Evolutionary conservation across 1,284 basidiomycete genomes (phyloP).

Genomic region (Baeospora myosura): DNA sequence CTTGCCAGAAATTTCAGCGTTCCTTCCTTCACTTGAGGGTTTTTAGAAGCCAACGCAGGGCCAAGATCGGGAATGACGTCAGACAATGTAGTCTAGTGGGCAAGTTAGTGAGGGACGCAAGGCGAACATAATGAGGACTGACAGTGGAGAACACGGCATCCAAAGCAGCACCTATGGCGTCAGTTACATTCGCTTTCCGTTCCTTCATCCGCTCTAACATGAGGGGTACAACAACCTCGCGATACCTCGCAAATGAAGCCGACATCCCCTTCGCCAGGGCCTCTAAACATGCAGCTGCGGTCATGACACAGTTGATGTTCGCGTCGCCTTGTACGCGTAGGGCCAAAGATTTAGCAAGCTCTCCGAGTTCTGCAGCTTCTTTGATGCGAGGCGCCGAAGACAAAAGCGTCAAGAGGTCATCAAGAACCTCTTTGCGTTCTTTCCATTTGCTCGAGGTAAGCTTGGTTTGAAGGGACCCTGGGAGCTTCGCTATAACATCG

Average conservation of each 20-base stretch:
- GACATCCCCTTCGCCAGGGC: conserved; percentile 81
- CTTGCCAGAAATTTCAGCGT: conserved; percentile 85
- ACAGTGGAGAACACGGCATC: conserved; percentile 89
- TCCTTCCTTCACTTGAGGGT: conserved; percentile 95
- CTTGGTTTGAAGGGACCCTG: conserved; percentile 64
- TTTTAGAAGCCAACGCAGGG: conserved; percentile 80
- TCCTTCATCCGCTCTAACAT: conserved; percentile 94
- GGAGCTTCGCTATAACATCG: conserved; percentile 70
- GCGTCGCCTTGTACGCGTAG: conserved; percentile 83
- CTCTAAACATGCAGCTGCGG: conserved; percentile 82
- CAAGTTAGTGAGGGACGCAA: conserved; percentile 13
- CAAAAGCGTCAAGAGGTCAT: conserved; percentile 74
- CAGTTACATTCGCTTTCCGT: conserved; percentile 85
- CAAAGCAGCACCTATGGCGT: conserved; percentile 80
- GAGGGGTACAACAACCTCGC: conserved; percentile 68
- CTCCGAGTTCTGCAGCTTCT: conserved; percentile 68
- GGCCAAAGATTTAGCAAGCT: conserved; percentile 72
- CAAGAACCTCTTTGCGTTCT: conserved; percentile 89
- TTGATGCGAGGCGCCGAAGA: conserved; percentile 72
- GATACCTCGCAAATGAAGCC: conserved; percentile 67
- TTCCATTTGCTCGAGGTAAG: conserved; percentile 96
- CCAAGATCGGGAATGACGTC: conserved; percentile 86
- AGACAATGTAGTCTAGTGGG: conserved; percentile 61
- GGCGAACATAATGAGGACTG: conserved; percentile 19
- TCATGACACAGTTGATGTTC: conserved; percentile 93